A percentile compares a stretch with the other conserved stretches of the same genome.
These are phyloP conservation scores for Cladorrhinum sp. DNA, from an alignment of 2,329 filamentous ascomycete species.

Conservation along the genomic window DNA sequence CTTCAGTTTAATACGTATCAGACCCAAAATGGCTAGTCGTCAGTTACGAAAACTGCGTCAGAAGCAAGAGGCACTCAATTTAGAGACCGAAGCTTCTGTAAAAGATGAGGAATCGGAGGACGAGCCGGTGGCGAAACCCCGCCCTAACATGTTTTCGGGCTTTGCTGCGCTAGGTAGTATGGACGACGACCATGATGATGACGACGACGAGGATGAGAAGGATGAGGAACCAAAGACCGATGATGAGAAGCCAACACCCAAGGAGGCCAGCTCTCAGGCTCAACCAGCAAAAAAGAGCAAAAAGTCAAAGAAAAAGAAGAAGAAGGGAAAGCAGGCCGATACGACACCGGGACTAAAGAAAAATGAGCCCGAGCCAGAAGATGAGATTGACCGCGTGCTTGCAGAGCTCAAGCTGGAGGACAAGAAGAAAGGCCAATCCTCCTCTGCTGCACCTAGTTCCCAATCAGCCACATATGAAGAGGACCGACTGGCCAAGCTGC, in stretches of 20 bases:
- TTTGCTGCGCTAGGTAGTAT: constrained; percentile 50
- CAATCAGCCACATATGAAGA: neutral
- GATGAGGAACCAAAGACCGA: constrained; percentile 15
- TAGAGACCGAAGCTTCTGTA: constrained; percentile 32
- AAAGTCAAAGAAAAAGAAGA: constrained; percentile 37
- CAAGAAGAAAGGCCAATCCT: constrained; percentile 12
- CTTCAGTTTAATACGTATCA: neutral
- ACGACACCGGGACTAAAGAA: constrained; percentile 24
- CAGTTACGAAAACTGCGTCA: constrained; percentile 52
- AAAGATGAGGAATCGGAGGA: constrained; percentile 33
- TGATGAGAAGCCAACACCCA: neutral
- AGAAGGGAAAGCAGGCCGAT: constrained; percentile 39
- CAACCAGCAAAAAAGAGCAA: constrained; percentile 37
- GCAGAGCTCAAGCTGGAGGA: constrained; percentile 44
- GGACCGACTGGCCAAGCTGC: constrained; percentile 30
- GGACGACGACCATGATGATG: constrained; percentile 41
- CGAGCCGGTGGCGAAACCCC: constrained; percentile 37
- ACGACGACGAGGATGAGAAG: constrained; percentile 35
- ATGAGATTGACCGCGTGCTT: constrained; percentile 57
- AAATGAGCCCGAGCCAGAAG: constrained; percentile 34
- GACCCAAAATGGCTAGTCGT: constrained; percentile 46
- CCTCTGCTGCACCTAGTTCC: constrained; percentile 10
- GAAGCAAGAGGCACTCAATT: constrained; percentile 44
- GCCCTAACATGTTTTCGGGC: constrained; percentile 46
- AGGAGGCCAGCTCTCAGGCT: constrained; percentile 16